phyloP scores from a whole-genome alignment of 2,329 filamentous ascomycete genomes.

The Emergomyces orientalis region DNA sequence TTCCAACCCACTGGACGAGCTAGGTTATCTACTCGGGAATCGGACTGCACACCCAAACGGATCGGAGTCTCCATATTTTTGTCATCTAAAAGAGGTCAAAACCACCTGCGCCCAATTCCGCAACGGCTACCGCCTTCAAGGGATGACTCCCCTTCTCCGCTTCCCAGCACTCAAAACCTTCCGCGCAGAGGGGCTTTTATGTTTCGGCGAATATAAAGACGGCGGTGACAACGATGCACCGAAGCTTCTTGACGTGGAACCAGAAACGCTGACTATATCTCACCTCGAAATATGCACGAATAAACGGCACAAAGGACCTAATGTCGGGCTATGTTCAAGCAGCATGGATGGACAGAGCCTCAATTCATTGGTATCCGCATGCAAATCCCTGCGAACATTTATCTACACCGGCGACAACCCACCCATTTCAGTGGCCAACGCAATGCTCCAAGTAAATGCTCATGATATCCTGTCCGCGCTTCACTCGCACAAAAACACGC shows the following conservation, averaged over 20 bases:
- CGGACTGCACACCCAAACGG: neutral
- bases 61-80: neutral
- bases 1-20: neutral
- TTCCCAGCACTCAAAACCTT: conserved; percentile 3
- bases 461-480: neutral
- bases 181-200: neutral
- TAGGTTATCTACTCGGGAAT: neutral
- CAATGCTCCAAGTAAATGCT: neutral
- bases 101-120: neutral
- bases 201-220: neutral
- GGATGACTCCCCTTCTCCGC: neutral
- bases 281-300: neutral
- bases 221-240: neutral
- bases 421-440: neutral
- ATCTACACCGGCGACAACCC: neutral
- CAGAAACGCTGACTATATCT: neutral
- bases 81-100: neutral
- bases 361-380: neutral
- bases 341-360: neutral
- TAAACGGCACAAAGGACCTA: neutral
- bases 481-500: neutral
- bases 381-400: neutral
- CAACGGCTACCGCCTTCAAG: neutral
- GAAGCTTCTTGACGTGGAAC: neutral
- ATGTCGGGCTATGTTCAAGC: neutral